phyloP scores from a whole-genome alignment of 2,329 filamentous ascomycete species.

The Chalaropsis ovoidea region DNA sequence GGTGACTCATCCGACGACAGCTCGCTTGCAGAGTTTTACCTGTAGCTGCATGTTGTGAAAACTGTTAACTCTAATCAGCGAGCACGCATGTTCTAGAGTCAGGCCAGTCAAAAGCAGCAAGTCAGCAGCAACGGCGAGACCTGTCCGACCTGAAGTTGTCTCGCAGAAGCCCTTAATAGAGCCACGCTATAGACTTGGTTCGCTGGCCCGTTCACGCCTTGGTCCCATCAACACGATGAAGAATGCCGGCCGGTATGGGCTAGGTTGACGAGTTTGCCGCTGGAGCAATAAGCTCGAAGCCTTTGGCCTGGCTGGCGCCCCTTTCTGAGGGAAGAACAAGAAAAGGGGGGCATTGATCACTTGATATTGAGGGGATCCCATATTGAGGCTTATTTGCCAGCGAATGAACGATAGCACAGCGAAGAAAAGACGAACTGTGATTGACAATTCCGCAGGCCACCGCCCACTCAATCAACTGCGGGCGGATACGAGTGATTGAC shows the following conservation, averaged over 20 bases:
- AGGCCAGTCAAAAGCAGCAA: too few relatives aligned
- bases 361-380: background rate
- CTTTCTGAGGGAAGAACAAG: background rate
- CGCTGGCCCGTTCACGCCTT: constrained; percentile 6
- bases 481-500: constrained; percentile 12
- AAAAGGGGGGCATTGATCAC: constrained; percentile 10
- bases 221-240: background rate
- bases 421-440: constrained; percentile 1
- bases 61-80: background rate
- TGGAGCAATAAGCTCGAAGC: constrained; percentile 14
- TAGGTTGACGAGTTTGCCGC: constrained; percentile 4
- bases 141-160: background rate
- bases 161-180: background rate
- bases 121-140: too few relatives aligned
- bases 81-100: background rate
- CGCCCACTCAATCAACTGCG: background rate
- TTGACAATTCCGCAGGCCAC: background rate
- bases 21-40: background rate
- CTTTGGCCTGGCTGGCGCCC: background rate
- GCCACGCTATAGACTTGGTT: background rate
- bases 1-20: background rate
- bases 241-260: background rate
- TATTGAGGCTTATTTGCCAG: background rate
- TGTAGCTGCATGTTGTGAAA: background rate
- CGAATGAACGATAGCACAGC: constrained; percentile 2